A percentile compares a stretch with the other conserved stretches of the same genome.
phyloP scores from a whole-genome alignment of 768 basidiomycete genomes.

The Phylloporus arenicola region DNA sequence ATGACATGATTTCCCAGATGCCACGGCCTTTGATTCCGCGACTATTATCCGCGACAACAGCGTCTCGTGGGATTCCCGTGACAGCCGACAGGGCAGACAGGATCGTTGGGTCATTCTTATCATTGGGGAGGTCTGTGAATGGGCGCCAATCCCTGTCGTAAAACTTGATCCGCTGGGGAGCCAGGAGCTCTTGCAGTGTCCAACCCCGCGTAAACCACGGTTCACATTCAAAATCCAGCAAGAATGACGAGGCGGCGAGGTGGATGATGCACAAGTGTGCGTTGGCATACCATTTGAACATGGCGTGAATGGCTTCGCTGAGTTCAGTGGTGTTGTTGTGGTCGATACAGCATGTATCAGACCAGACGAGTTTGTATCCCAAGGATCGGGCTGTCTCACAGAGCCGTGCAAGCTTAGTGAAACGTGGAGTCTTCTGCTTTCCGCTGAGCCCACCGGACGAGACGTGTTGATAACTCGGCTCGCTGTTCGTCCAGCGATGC shows the following conservation, averaged over 20 bases:
- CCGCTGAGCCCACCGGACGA: not conserved
- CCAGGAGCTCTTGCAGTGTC: conserved; percentile 25
- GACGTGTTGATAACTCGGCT: conserved; percentile 22
- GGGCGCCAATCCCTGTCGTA: conserved; percentile 20
- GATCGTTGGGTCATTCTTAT: conserved; percentile 10
- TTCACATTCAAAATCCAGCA: conserved; percentile 14
- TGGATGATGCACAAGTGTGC: conserved; percentile 27
- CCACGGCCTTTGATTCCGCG: conserved; percentile 11
- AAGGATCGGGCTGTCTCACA: conserved; percentile 17
- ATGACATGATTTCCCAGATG: conserved; percentile 25
- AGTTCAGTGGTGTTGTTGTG: conserved; percentile 22
- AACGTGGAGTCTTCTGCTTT: conserved; percentile 7
- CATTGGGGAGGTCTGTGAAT: conserved; percentile 12
- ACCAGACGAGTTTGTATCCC: conserved; percentile 24
- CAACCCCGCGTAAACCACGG: conserved; percentile 26
- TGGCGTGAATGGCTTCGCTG: conserved; percentile 28
- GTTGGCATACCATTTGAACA: conserved; percentile 30
- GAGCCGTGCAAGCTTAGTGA: conserved; percentile 16
- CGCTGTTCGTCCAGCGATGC: conserved; percentile 20
- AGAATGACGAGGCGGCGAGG: conserved; percentile 13
- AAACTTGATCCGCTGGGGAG: conserved; percentile 24
- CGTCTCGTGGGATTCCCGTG: conserved; percentile 17
- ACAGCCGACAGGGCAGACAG: conserved; percentile 8
- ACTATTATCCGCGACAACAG: conserved; percentile 17
- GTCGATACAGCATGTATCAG: conserved; percentile 30